phyloP scores from a whole-genome alignment of 192 early-diverging fungal species.

The Dissophora globulifera region DNA sequence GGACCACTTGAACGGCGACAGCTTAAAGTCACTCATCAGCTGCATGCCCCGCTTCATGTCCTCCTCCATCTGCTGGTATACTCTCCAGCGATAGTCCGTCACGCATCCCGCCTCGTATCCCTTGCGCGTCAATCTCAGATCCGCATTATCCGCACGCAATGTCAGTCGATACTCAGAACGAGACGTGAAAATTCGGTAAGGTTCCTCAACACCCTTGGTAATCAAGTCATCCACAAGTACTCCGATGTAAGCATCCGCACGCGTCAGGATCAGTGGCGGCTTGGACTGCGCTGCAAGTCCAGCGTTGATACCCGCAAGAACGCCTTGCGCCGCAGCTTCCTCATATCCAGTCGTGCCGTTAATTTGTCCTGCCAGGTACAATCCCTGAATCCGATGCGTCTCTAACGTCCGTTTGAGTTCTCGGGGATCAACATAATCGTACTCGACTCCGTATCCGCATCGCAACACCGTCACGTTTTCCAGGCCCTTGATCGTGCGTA shows the following conservation, averaged over 20 bases:
- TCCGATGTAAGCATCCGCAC: slow-evolving; percentile 85
- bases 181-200: slow-evolving; percentile 86
- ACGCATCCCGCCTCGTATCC: slow-evolving; percentile 68
- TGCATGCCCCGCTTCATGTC: slow-evolving; percentile 62
- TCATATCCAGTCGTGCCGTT: slow-evolving; percentile 92
- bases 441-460: slow-evolving; percentile 84
- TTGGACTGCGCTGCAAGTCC: slow-evolving; percentile 64
- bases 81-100: slow-evolving; percentile 58
- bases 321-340: slow-evolving; percentile 84
- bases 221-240: slow-evolving; percentile 86
- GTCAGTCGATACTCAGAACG: slow-evolving; percentile 84
- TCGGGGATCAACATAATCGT: slow-evolving; percentile 86
- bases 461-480: slow-evolving; percentile 76
- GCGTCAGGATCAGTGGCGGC: slow-evolving; percentile 71
- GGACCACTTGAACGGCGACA: slow-evolving; percentile 67
- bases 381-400: slow-evolving; percentile 79
- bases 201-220: slow-evolving; percentile 84
- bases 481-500: slow-evolving; percentile 78
- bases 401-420: slow-evolving; percentile 79
- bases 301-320: slow-evolving; percentile 83
- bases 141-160: slow-evolving; percentile 83
- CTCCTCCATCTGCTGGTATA: slow-evolving; percentile 54
- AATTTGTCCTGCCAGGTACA: slow-evolving; percentile 87
- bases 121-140: slow-evolving; percentile 76
- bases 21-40: slow-evolving; percentile 57